Evolutionary conservation across 2,329 filamentous ascomycete genomes (phyloP), one percentile per base, ranked within the genome.

Genomic region (Metarhizium brunneum): DNA sequence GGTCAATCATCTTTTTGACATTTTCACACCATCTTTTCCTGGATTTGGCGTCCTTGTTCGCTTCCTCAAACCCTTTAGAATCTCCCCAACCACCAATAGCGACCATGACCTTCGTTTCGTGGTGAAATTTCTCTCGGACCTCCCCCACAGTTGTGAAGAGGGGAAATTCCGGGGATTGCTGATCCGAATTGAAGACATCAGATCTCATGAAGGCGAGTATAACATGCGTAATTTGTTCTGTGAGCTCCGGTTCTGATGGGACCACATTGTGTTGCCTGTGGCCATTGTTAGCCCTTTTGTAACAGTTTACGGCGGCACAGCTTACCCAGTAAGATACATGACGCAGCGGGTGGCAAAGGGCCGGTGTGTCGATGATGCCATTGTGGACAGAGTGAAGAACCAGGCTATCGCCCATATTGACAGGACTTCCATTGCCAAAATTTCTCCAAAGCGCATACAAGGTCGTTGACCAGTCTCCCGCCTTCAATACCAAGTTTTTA

Each of bases 71-170:
- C 0, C 85, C 86, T 6, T 68, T 66, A 0, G 79, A 84, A 57
- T 89, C 84, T 0, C 86, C 86, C 87, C 87, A 91, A 53, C 87
- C 87, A 11, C 87, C 87, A 59, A 91, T 82, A 20, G 87, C 86
- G 42, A 90, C 76, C 72, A 86, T 78, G 25, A 90, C 69, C 61
- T 86, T 84, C 20, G 84, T 84, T 30, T 73, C 73, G 0, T 69
- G 57, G 6, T 69, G 68, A 57, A 85, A 83, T 54, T 74, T 70
- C 18, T 64, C 56, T 4, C 82, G 78, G 14, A 77, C 73, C 13
- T 73, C 65, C 3, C 66, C 63, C 2, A 85, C 73, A 2, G 73
- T 74, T 3, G 76, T 79, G 61, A 84, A 84, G 6, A 85, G 66
- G 0, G 78, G 76, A 70, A 77, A 83, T 4, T 64, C 55, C 3